These are phyloP conservation scores for Ascoidea asiatica DNA, from an alignment of 805 yeast genomes.

Conservation along the genomic window DNA sequence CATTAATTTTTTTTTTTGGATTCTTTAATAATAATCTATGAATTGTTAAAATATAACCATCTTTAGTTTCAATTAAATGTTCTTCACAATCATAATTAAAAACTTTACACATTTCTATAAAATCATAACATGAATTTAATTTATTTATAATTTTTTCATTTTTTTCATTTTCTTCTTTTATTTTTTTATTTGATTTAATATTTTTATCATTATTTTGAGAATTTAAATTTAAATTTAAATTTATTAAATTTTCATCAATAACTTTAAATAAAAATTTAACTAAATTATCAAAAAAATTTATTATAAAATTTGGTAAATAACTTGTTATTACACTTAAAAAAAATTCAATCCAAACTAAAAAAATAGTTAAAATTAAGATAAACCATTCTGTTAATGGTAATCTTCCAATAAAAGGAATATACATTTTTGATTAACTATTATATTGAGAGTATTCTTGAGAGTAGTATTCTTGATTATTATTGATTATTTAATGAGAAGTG, in stretches of 20 bases:
- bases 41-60: constrained; percentile 61
- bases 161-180: constrained; percentile 9
- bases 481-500: too few species aligned
- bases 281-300: constrained; percentile 21
- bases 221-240: constrained; percentile 1
- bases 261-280: constrained; percentile 12
- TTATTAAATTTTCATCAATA: constrained; percentile 10
- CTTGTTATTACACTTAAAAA: constrained; percentile 29
- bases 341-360: constrained; percentile 37
- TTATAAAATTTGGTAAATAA: constrained; percentile 29
- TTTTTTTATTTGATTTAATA: not conserved
- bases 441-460: too few species aligned
- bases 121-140: constrained; percentile 33
- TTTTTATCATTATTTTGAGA: not conserved
- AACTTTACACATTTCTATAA: constrained; percentile 51
- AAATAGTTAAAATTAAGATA: constrained; percentile 27
- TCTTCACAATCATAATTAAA: constrained; percentile 66
- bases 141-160: constrained; percentile 15
- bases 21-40: constrained; percentile 42
- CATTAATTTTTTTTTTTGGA: constrained; percentile 12
- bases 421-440: constrained; percentile 17
- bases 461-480: too few species aligned
- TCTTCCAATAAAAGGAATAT: constrained; percentile 31
- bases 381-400: constrained; percentile 36
- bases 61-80: constrained; percentile 65